Base-by-base conservation (phyloP, 306 rosid genomes). In the Malus sieversii region DNA sequence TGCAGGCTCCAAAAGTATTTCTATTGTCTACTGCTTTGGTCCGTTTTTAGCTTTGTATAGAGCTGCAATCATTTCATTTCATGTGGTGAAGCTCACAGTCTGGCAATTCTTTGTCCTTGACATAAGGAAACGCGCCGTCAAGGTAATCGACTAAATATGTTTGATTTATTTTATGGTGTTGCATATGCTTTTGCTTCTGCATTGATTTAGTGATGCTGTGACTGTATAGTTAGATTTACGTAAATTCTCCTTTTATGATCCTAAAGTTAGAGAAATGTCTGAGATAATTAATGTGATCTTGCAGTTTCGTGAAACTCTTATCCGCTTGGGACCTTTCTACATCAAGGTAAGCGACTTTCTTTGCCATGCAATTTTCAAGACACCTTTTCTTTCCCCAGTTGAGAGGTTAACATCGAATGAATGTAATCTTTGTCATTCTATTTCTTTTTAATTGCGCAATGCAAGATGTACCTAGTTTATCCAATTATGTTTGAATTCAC, bases 291-390 rank as follows among this genome's bases (percentile, higher is more conserved):
- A 66, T 77, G 10, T 77, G 75, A 70, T 82, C 52, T 87, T 91
- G 96, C 96, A 95, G 98, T 95, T 95, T 81, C 92, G 98, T 11
- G 85, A 95, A 89, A 95, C 98, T 75, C 86, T 95, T n/a, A 92
- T 95, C 79, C 85, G 58, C 71, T 81, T 95, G 90, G 98, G 98
- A 75, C 98, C 98, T 76, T 95, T 95, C 92, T 95, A 95, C 80
- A 66, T 89, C 75, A 95, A 95, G 98, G 98, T 82, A 90, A 92
- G 92, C 81, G 75, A 66, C 80, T 85, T 72, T 3, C 48, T 38
- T 69, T 4, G 15, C 64, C 1, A 53, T 66, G 72, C 78, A 85
- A 72, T 71, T 81, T 72, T 71, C 68, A 59, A 22, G 25, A 53
- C 16, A 29, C 13, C 2, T 38, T 72, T 48, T 48, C 22, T 20